Conservation (phyloP, 2,329 filamentous ascomycete genomes). For the Sporothrix brasiliensis region DNA sequence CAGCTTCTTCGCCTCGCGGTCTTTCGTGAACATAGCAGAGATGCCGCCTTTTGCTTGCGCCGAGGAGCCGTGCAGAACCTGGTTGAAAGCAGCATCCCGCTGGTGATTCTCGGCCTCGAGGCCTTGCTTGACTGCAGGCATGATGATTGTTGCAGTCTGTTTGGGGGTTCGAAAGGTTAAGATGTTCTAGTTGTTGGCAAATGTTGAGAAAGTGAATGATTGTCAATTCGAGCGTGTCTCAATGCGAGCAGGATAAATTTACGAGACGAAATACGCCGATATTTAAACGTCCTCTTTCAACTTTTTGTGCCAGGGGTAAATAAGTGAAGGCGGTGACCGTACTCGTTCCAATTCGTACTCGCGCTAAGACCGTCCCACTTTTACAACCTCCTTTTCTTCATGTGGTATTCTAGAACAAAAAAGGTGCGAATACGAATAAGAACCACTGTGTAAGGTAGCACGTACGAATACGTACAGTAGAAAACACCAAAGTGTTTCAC, state of each 20-base stretch:
- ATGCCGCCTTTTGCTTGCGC: slow-evolving; percentile 72
- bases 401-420: slow-evolving; percentile 21
- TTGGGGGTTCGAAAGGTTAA: neutral
- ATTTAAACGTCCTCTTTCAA: slow-evolving; percentile 24
- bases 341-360: slow-evolving; percentile 26
- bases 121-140: slow-evolving; percentile 33
- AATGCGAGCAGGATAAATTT: neutral
- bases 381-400: slow-evolving; percentile 5
- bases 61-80: slow-evolving; percentile 77
- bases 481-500: too few species aligned
- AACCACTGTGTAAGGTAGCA: slow-evolving; percentile 17
- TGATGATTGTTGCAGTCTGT: neutral
- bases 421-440: slow-evolving; percentile 37
- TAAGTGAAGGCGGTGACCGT: slow-evolving; percentile 19
- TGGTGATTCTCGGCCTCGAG: slow-evolving; percentile 82
- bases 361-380: slow-evolving; percentile 13
- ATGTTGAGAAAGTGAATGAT: slow-evolving; percentile 1
- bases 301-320: slow-evolving; percentile 33
- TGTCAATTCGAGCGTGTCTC: neutral
- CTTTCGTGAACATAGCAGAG: slow-evolving; percentile 83
- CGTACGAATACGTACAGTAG: neutral
- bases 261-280: slow-evolving; percentile 26
- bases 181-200: neutral
- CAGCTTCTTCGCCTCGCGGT: slow-evolving; percentile 57
- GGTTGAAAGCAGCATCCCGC: slow-evolving; percentile 89